Conservation (phyloP, 768 basidiomycete species). For the Suillus sp. region DNA sequence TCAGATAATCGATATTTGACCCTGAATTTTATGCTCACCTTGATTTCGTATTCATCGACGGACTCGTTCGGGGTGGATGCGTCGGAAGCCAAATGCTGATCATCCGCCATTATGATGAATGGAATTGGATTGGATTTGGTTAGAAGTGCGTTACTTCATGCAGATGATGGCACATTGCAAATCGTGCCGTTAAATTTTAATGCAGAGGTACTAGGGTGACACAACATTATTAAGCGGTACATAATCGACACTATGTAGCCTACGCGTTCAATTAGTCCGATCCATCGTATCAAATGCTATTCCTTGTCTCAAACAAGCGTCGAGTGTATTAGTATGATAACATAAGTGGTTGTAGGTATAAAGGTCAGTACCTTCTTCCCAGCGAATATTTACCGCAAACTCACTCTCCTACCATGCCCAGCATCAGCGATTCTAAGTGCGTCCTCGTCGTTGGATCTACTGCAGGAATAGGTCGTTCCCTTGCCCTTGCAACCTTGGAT, state of each 20-base stretch:
- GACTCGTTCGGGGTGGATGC: background rate
- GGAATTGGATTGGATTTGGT: background rate
- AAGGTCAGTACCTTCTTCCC: background rate
- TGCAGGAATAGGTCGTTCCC: conserved; percentile 57
- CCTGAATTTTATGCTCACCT: conserved; percentile 1
- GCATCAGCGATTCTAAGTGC: conserved; percentile 50
- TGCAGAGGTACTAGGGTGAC: background rate
- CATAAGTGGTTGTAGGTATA: background rate
- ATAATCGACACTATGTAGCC: too few relatives aligned
- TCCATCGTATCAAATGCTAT: too few relatives aligned
- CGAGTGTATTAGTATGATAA: conserved; percentile 4
- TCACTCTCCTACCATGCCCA: conserved; percentile 25
- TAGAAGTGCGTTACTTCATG: background rate
- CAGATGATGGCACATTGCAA: background rate
- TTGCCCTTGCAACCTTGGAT: conserved; percentile 50
- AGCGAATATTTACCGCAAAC: background rate
- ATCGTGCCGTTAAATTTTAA: background rate
- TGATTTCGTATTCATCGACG: background rate
- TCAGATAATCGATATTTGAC: conserved; percentile 1
- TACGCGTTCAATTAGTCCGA: too few relatives aligned
- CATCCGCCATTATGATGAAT: background rate
- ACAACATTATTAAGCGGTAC: too few relatives aligned
- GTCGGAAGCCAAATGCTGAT: conserved; percentile 8
- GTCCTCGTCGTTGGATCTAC: conserved; percentile 60
- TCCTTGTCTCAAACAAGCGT: too few relatives aligned